Base-by-base conservation (phyloP, 352 stramenopile genomes). In the Phytopythium litorale region DNA sequence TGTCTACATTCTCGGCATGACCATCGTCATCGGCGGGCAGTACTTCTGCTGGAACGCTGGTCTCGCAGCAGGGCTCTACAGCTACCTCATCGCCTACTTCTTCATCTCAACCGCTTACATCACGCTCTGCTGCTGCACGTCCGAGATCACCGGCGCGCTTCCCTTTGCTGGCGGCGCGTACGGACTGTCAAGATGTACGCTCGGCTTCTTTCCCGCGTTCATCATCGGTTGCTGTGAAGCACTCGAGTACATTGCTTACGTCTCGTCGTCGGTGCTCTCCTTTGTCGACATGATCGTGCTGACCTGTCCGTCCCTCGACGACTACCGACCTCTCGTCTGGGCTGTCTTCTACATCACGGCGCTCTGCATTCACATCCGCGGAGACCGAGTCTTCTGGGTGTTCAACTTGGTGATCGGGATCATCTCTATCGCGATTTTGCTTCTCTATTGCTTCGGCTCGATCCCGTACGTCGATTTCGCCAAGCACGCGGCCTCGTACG, bases 11-110 rank as follows among this genome's bases (percentile, higher is more conserved):
- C 70, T 87, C 16, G 77, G 77, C 7, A 76, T 87, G 40, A 81
- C 75, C 1, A 81, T 84, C 37, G 77, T 82, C 54, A 78, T 87
- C 28, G 77, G 73, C 4, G 77, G 75, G 8, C 75, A 87, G 58
- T 82, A 79, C 57, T 78, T 87, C 40, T 66, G 58, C 13, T 87
- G 77, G 77, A 84, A 84, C 32, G 63, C 51, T 8, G 75, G 77
- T 1, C 62, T 87, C 18, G 37, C 57, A 7, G 72, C 70, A 12
- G 77, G 77, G 15, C 38, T 87, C 30, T 75, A 67, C 54, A 78
- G 62, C 65, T 81, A 75, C 42, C 51, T 77, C 15, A 60, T 84
- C 35, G 52, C 64, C 9, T 81, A 73, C 50, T 12, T 81, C 0
- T 49, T 87, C 23, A 76, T 78, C 13, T 60, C 60, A 8, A 56